phyloP scores from a whole-genome alignment of 768 basidiomycete species.

The Lepiota subincarnata region DNA sequence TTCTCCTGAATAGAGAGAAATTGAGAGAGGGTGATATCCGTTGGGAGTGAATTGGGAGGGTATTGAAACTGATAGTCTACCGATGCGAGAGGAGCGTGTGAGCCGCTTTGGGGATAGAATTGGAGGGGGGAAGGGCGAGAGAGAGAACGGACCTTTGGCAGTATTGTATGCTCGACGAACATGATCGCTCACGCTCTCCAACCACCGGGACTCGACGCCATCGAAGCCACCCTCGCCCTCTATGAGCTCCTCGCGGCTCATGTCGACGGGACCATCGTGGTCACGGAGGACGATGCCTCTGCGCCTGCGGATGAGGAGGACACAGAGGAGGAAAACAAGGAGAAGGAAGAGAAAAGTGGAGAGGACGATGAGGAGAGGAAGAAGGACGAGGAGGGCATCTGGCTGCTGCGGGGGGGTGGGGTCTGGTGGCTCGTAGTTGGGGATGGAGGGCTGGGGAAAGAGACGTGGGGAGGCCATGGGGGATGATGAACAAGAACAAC shows the following conservation, averaged over 20 bases:
- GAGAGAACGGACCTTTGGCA: conserved; percentile 69
- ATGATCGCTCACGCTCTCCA: conserved; percentile 72
- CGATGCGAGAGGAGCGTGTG: conserved; percentile 5
- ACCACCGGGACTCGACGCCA: conserved; percentile 88
- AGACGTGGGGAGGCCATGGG: neutral
- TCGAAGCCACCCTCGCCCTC: conserved; percentile 94
- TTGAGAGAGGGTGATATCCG: conserved; percentile 97
- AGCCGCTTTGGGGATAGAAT: conserved; percentile 8
- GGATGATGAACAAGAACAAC: no score
- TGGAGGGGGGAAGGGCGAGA: conserved; percentile 7
- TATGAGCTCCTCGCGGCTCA: conserved; percentile 86
- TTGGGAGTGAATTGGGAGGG: conserved; percentile 93
- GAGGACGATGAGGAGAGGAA: conserved; percentile 91
- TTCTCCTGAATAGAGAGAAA: conserved; percentile 99
- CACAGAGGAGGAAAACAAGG: conserved; percentile 85
- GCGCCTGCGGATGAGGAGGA: conserved; percentile 76
- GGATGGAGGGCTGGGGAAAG: neutral
- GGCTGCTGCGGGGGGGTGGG: conserved; percentile 29
- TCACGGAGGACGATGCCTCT: conserved; percentile 79
- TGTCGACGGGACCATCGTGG: conserved; percentile 88
- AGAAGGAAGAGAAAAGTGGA: conserved; percentile 91
- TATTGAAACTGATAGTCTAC: conserved; percentile 82
- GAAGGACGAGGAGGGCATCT: conserved; percentile 79
- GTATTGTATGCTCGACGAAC: conserved; percentile 69
- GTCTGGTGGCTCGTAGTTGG: conserved; percentile 24